Percentiles rank a stretch among this genome's conserved stretches.
phyloP scores from a whole-genome alignment of 208 protist genomes.

The Leishmania mexicana region DNA sequence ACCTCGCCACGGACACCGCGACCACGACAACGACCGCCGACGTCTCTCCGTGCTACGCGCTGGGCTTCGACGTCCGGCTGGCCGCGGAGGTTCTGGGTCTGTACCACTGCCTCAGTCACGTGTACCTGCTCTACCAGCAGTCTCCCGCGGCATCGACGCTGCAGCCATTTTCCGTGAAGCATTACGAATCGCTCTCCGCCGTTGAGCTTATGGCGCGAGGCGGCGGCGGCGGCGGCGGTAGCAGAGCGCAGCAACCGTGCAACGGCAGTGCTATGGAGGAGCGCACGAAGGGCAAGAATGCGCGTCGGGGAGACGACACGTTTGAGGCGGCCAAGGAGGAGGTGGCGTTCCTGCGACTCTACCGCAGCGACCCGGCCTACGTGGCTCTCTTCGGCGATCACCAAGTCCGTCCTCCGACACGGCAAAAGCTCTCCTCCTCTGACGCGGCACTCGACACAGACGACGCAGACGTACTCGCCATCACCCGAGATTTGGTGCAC shows the following conservation, averaged over 20 bases:
- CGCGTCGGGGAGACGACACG: background rate
- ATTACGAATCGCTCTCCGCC: background rate
- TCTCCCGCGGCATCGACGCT: background rate
- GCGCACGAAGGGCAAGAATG: background rate
- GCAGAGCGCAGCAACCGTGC: background rate
- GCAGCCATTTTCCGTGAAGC: background rate
- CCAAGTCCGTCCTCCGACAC: background rate
- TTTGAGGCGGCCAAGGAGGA: background rate
- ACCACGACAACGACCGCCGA: background rate
- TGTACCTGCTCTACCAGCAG: slow-evolving; percentile 23
- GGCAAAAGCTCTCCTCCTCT: background rate
- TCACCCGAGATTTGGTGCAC: slow-evolving; percentile 4
- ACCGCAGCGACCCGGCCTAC: slow-evolving; percentile 5
- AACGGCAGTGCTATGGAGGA: background rate
- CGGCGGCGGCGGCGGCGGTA: background rate
- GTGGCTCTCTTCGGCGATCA: background rate
- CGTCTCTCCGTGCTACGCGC: slow-evolving; percentile 1
- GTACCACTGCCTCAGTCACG: slow-evolving; percentile 28
- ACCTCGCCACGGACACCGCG: background rate
- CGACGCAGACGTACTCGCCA: background rate
- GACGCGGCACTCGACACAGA: background rate
- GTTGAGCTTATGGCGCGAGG: background rate
- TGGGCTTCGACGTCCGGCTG: slow-evolving; percentile 19
- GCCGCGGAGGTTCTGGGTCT: slow-evolving; percentile 24
- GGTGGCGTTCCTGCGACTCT: slow-evolving; percentile 3